These are phyloP conservation scores for Alnus glutinosa DNA, from an alignment of 306 rosid species.

Conservation along the genomic window DNA sequence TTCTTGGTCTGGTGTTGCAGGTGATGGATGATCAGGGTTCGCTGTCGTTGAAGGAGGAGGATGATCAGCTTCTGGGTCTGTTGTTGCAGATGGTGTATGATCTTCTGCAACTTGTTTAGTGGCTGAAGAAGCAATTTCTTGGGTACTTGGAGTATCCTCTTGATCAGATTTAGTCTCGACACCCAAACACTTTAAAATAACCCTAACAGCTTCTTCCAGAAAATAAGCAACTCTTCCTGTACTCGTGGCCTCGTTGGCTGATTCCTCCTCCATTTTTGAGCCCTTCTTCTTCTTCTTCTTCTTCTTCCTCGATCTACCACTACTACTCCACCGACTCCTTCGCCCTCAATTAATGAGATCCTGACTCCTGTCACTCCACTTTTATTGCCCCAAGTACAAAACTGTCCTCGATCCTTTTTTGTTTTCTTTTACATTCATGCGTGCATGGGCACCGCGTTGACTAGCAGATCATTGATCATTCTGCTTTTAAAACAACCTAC, in stretches of 20 bases:
- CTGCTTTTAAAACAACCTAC: not conserved
- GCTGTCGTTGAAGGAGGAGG: too few relatives aligned
- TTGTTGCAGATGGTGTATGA: constrained; percentile 7
- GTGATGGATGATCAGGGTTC: too few relatives aligned
- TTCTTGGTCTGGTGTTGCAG: not conserved
- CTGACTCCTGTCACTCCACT: too few relatives aligned
- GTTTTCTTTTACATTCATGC: not conserved
- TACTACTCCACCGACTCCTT: not conserved
- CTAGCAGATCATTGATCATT: not conserved
- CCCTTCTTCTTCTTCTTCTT: constrained; percentile 1
- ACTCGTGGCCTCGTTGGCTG: too few relatives aligned
- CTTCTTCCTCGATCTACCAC: too few relatives aligned
- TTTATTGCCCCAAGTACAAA: not conserved
- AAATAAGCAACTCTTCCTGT: not conserved
- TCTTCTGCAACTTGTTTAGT: not conserved
- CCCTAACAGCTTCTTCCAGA: constrained; percentile 26
- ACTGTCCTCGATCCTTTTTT: not conserved
- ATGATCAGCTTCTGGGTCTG: too few relatives aligned
- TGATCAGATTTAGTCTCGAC: not conserved
- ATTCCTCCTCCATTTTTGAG: not conserved
- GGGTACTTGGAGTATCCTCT: not conserved
- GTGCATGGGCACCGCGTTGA: not conserved
- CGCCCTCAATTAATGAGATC: not conserved
- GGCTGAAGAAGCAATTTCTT: too few relatives aligned
- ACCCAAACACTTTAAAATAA: constrained; percentile 42